Conservation (phyloP, 805 yeast species). For the Candida saitoana region DNA sequence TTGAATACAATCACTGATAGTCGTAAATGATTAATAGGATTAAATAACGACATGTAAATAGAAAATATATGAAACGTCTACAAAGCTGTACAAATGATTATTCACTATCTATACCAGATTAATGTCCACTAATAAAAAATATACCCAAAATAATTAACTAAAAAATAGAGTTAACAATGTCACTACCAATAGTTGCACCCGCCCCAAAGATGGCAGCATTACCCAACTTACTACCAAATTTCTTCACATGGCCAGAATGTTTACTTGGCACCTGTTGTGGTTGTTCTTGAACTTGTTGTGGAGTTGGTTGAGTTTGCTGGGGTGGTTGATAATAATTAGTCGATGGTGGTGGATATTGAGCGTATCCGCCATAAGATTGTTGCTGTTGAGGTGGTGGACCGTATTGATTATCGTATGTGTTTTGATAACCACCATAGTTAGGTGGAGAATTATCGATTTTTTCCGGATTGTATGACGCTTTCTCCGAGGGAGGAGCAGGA, state of each 20-base stretch:
- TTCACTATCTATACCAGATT: too few relatives aligned
- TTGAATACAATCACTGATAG: slow-evolving; percentile 83
- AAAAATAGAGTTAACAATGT: slow-evolving; percentile 70
- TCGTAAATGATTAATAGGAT: slow-evolving; percentile 37
- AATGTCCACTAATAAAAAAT: too few relatives aligned
- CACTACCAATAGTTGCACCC: slow-evolving; percentile 90
- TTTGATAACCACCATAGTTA: slow-evolving; percentile 3
- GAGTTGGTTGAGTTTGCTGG: slow-evolving; percentile 25
- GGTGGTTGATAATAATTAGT: slow-evolving; percentile 43
- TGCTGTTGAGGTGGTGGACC: slow-evolving; percentile 11
- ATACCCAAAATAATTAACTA: too few relatives aligned
- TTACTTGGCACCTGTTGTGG: slow-evolving; percentile 22
- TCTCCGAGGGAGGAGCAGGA: slow-evolving; percentile 13
- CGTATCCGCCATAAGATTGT: slow-evolving; percentile 31
- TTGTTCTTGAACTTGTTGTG: slow-evolving; percentile 20
- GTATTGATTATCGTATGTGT: slow-evolving; percentile 9
- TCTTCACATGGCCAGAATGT: slow-evolving; percentile 41
- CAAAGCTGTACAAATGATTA: too few relatives aligned
- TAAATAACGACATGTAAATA: slow-evolving; percentile 8
- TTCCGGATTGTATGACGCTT: slow-evolving; percentile 11
- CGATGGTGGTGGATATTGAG: slow-evolving; percentile 51
- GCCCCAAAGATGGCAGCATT: slow-evolving; percentile 95
- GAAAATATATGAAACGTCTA: slow-evolving; percentile 2
- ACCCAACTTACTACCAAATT: slow-evolving; percentile 77
- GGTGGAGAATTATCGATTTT: slow-evolving; percentile 5